phyloP scores from a whole-genome alignment of 495 filamentous ascomycete species.

The Penicillium desertorum region DNA sequence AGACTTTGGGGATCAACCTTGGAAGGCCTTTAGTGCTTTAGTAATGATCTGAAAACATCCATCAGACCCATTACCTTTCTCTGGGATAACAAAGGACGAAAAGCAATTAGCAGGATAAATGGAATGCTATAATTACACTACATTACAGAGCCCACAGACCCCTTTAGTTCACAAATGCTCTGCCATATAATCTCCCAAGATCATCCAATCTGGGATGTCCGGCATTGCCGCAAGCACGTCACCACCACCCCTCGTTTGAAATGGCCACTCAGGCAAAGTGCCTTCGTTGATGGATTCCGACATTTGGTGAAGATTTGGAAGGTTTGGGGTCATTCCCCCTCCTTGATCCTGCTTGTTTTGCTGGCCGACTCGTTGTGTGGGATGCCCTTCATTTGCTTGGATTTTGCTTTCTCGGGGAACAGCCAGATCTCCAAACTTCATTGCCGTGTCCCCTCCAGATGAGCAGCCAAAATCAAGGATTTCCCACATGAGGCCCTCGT shows the following conservation, averaged over 20 bases:
- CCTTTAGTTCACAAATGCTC: conserved; percentile 21
- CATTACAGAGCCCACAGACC: neutral
- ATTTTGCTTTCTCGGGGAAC: neutral
- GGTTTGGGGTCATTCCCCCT: neutral
- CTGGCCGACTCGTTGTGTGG: neutral
- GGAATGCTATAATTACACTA: neutral
- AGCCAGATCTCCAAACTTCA: neutral
- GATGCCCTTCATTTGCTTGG: neutral
- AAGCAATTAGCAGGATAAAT: too few species aligned
- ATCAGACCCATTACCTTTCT: too few species aligned
- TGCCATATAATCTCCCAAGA: conserved; percentile 28
- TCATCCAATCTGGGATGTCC: conserved; percentile 36
- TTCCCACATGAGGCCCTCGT: conserved; percentile 34
- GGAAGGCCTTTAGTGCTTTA: too few species aligned
- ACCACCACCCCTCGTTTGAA: conserved; percentile 7
- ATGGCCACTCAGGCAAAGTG: conserved; percentile 23
- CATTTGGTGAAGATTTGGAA: neutral
- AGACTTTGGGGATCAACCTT: neutral
- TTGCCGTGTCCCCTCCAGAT: neutral
- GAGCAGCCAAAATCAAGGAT: conserved; percentile 31
- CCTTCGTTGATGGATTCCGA: neutral
- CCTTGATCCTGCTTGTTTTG: neutral
- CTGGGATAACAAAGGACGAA: too few species aligned
- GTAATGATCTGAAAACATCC: too few species aligned
- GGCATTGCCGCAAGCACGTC: conserved; percentile 20